Percentiles rank a stretch among this genome's conserved stretches.
Evolutionary conservation across 2,329 filamentous ascomycete genomes (phyloP).

Genomic region (Cadophora luteo-olivacea): DNA sequence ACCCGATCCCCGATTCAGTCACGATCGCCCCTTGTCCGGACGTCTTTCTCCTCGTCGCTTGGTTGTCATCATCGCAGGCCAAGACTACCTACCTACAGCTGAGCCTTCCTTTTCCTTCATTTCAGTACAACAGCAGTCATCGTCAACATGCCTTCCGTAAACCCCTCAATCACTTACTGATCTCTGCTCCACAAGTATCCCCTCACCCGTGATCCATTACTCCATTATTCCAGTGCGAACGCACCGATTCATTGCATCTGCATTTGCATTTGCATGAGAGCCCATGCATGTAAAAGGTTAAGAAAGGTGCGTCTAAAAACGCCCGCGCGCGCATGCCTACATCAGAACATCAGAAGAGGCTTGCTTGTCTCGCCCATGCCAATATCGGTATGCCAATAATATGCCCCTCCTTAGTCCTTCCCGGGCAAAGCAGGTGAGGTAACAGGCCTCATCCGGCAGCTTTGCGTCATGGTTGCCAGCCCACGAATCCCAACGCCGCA

Average conservation of each 20-base stretch:
- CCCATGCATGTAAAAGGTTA: not conserved
- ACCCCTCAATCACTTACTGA: not conserved
- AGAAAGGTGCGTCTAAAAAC: not conserved
- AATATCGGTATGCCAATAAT: not conserved
- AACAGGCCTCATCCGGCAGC: not conserved
- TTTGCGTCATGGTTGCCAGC: constrained; percentile 19
- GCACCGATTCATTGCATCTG: constrained; percentile 6
- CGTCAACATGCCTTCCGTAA: not conserved
- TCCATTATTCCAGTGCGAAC: constrained; percentile 2
- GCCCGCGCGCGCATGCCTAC: not conserved
- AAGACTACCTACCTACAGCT: not conserved
- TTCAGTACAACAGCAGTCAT: not conserved
- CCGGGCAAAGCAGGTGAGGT: not conserved
- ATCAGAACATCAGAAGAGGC: not conserved
- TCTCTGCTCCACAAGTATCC: constrained; percentile 1
- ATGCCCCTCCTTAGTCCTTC: not conserved
- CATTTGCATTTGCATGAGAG: not conserved
- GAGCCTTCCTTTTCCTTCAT: not conserved
- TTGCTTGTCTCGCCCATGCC: not conserved
- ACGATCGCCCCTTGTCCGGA: constrained; percentile 11
- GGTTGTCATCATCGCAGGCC: constrained; percentile 9
- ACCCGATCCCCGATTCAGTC: constrained; percentile 7
- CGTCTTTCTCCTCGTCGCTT: not conserved
- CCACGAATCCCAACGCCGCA: no score
- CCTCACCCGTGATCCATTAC: constrained; percentile 3